phyloP scores from a whole-genome alignment of 2,329 filamentous ascomycete species.

The Paracamarosporium sp. region DNA sequence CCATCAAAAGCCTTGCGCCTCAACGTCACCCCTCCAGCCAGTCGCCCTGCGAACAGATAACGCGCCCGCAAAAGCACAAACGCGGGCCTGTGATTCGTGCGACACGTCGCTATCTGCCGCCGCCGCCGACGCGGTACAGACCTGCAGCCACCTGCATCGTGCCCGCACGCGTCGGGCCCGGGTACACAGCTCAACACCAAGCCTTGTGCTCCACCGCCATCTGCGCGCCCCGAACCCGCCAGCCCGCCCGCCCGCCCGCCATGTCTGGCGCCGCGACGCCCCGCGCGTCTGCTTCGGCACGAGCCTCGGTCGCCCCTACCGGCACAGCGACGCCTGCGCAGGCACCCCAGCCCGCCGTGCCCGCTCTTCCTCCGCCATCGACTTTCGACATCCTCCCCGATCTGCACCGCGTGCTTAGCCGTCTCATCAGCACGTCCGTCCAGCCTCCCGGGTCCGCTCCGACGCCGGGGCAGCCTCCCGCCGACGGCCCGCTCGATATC shows the following conservation, averaged over 20 bases:
- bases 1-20: conserved; percentile 20
- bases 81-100: conserved; percentile 13
- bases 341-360: conserved; percentile 52
- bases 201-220: conserved; percentile 1
- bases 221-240: too few species aligned
- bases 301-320: conserved; percentile 41
- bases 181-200: conserved; percentile 27
- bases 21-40: conserved; percentile 30
- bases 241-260: conserved; percentile 10
- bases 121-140: conserved; percentile 12
- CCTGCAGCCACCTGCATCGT: conserved; percentile 17
- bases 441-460: conserved; percentile 35
- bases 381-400: conserved; percentile 86
- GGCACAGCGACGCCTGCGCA: conserved; percentile 35
- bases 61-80: conserved; percentile 15
- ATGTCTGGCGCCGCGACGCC: conserved; percentile 45
- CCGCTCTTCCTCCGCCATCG: conserved; percentile 76
- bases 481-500: conserved; percentile 58
- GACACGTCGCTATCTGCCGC: conserved; percentile 10
- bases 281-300: conserved; percentile 37
- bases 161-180: conserved; percentile 4
- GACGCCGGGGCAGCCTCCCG: conserved; percentile 29
- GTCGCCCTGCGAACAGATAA: conserved; percentile 12
- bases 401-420: conserved; percentile 77
- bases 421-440: conserved; percentile 65